A percentile compares a stretch with the other conserved stretches of the same genome.
These are phyloP conservation scores for Botrytis deweyae DNA, from an alignment of 2,329 filamentous ascomycete species.

Conservation along the genomic window DNA sequence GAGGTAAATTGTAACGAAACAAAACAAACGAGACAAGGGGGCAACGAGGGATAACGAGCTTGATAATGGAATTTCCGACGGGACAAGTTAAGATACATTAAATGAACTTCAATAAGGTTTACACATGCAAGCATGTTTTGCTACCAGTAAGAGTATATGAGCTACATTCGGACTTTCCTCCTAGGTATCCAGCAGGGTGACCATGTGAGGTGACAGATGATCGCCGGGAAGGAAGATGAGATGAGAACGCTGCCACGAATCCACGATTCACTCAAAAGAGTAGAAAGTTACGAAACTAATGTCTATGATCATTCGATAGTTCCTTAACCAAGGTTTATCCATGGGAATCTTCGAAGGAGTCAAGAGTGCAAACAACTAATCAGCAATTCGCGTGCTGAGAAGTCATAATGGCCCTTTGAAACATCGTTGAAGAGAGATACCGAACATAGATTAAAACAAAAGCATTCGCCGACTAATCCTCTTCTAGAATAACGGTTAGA, in stretches of 20 bases:
- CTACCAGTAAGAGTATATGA: neutral
- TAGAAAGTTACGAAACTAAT: slow-evolving; percentile 18
- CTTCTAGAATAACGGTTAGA: slow-evolving; percentile 6
- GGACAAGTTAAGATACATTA: neutral
- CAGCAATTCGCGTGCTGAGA: neutral
- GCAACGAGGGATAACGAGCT: neutral
- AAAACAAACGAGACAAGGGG: neutral
- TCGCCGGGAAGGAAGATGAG: slow-evolving; percentile 3
- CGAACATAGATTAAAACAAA: neutral
- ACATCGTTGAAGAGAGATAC: neutral
- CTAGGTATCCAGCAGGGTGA: neutral
- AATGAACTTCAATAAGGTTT: neutral
- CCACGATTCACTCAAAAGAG: slow-evolving; percentile 1
- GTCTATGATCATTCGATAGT: neutral
- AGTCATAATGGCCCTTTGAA: neutral
- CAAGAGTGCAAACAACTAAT: neutral
- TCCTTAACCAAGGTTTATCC: neutral
- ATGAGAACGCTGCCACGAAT: slow-evolving; percentile 1
- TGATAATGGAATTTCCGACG: neutral
- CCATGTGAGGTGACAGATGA: slow-evolving; percentile 9
- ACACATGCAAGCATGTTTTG: neutral
- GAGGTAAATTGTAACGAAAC: neutral
- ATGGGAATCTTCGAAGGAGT: neutral
- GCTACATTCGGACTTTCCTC: neutral
- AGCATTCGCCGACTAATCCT: neutral